These are phyloP conservation scores for Lepidium sativum DNA, from an alignment of 345 rosid species.

Conservation along the genomic window DNA sequence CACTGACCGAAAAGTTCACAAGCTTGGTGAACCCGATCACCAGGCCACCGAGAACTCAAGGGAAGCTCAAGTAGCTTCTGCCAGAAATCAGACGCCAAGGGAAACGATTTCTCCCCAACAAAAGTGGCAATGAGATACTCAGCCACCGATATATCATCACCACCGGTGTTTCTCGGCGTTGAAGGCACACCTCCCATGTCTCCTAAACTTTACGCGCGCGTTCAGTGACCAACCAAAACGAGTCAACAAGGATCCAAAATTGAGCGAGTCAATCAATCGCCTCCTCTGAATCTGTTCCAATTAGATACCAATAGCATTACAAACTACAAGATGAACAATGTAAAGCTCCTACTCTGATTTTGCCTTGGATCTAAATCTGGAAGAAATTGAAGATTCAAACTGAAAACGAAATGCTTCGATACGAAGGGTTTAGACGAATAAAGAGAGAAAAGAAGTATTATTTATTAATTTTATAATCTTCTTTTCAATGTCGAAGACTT, in stretches of 20 bases:
- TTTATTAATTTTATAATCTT: not conserved
- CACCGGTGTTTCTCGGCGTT: conserved; percentile 49
- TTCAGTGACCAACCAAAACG: conserved; percentile 2
- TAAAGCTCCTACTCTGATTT: conserved; percentile 4
- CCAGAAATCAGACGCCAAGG: conserved; percentile 88
- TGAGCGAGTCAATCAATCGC: conserved; percentile 32
- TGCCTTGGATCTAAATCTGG: conserved; percentile 20
- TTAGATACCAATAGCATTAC: conserved; percentile 33
- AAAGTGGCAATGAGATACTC: conserved; percentile 72
- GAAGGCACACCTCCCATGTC: conserved; percentile 88
- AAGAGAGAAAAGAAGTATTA: conserved; percentile 6
- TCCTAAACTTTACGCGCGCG: not conserved
- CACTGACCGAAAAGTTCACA: conserved; percentile 66
- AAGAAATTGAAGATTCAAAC: conserved; percentile 10
- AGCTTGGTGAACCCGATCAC: conserved; percentile 58
- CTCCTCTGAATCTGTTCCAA: conserved; percentile 1
- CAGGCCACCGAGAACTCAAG: conserved; percentile 60
- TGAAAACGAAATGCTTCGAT: conserved; percentile 26
- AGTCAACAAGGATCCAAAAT: conserved; percentile 31
- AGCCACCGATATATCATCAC: conserved; percentile 40
- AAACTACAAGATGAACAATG: not conserved
- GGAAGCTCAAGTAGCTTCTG: conserved; percentile 87
- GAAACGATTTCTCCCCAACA: conserved; percentile 91
- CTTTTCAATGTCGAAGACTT: no score
- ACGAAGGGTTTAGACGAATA: conserved; percentile 31